Evolutionary conservation across 129 eudicot genomes (phyloP), one percentile per base, ranked within the genome.

Genomic region (Mikania micrantha): DNA sequence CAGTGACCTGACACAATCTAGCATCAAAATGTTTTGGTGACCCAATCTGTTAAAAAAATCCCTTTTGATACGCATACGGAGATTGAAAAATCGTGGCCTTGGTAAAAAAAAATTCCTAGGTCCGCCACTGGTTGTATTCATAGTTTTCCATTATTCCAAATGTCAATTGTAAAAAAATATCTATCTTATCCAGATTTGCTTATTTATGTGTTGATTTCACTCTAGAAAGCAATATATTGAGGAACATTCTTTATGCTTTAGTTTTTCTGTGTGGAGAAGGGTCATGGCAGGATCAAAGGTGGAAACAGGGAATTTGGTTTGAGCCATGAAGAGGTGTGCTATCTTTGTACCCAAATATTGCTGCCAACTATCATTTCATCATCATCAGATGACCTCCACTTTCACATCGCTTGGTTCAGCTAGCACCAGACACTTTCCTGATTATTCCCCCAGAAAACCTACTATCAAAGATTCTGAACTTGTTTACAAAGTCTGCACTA

Each of bases 371-470:
- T 72, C 60, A 16, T 71, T 67, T 39, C 28, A 64, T 49, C 58
- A 45, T 67, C 27, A 49, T 40, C 79, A 29, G 36, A 58, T 31
- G 24, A 47, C 64, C 78, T 81, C 76, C 27, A 64, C 71, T 27
- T 40, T 66, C 75, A 76, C 62, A 64, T 70, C 84, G 28, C 72
- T 75, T 49, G 76, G 69, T 12, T 81, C 82, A 40, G 39, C 58
- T 42, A 45, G 50, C 74, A 22, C 71, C 22, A 66, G 99, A 69
- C 78, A 79, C 15, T 94, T 89, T 36, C 99, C 99, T 22, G 88
- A 89, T 76, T 94, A 85, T 77, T 82, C 97, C 9, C 99, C 93
- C 0, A 94, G 82, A 74, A 89, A 76, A 63, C 97, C 95, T 12
- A 74, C 88, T 4, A 67, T 87, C 10, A 72, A 57, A 79, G 99